Percentiles rank a stretch among this genome's conserved stretches.
These are phyloP conservation scores for Petrea volubilis DNA, from an alignment of 257 asterid genomes.

Conservation along the genomic window DNA sequence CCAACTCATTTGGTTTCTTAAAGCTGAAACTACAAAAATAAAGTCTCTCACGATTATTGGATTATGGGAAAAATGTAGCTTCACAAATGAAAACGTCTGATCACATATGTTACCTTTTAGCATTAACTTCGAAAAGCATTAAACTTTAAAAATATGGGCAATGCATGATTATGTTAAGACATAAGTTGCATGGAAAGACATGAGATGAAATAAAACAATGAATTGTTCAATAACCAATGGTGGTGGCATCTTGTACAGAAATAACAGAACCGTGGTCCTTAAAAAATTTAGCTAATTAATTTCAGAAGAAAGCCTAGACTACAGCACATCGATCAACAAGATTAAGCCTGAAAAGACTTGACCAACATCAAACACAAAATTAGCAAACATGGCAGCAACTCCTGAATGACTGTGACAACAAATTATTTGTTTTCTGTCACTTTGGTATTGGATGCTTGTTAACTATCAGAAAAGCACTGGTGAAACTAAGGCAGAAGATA, in stretches of 20 bases:
- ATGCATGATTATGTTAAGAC: neutral
- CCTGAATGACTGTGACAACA: neutral
- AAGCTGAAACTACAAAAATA: neutral
- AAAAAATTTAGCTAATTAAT: too few relatives aligned
- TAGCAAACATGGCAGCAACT: neutral
- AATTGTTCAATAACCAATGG: too few relatives aligned
- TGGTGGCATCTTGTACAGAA: too few relatives aligned
- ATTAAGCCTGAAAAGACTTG: neutral
- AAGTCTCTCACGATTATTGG: neutral
- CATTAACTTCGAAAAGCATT: neutral
- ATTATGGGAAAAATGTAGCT: neutral
- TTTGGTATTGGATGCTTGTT: neutral
- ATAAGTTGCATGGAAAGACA: too few relatives aligned
- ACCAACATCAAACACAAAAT: neutral
- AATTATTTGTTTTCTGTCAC: too few relatives aligned
- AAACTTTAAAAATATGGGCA: neutral
- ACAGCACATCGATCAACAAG: neutral
- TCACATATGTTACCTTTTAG: too few relatives aligned
- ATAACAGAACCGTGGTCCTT: too few relatives aligned
- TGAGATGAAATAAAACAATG: too few relatives aligned
- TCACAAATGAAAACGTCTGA: neutral
- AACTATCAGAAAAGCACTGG: neutral
- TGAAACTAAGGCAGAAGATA: neutral
- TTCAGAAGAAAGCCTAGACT: neutral
- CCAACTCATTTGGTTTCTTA: constrained; percentile 5